Evolutionary conservation across 176 grass and related monocot species (phyloP).

Genomic region (Oryza meridionalis): DNA sequence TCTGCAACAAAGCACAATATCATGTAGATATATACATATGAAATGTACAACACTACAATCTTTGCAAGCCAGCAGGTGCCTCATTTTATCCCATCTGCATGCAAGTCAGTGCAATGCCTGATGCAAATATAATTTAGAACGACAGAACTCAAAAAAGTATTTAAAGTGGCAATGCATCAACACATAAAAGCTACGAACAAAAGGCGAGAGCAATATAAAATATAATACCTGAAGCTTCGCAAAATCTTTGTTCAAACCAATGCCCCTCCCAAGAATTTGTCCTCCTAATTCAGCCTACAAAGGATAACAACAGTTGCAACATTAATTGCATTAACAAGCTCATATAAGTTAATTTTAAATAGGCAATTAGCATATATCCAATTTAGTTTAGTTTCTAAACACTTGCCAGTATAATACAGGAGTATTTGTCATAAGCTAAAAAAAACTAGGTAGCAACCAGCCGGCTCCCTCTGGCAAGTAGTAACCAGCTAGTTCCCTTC

Average conservation of each 20-base stretch:
- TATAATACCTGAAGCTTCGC: conserved; percentile 68
- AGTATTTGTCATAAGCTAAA: background rate
- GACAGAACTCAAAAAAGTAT: background rate
- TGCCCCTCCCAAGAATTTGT: conserved; percentile 62
- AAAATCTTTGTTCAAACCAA: conserved; percentile 58
- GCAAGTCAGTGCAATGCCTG: conserved; percentile 31
- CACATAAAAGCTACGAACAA: background rate
- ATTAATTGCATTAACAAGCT: conserved; percentile 23
- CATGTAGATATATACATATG: background rate
- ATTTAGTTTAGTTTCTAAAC: conserved; percentile 24
- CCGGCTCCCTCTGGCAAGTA: background rate
- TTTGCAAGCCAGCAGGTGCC: conserved; percentile 4
- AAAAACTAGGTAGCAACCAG: conserved; percentile 19
- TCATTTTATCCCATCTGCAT: background rate
- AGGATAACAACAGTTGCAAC: conserved; percentile 21
- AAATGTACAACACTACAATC: background rate
- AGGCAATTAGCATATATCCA: background rate
- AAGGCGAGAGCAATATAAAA: conserved; percentile 20
- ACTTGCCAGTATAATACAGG: background rate
- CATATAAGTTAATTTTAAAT: background rate
- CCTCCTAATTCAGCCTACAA: conserved; percentile 72
- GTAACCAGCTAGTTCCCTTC: conserved; percentile 5
- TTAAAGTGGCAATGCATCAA: background rate
- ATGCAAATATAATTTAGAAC: conserved; percentile 22
- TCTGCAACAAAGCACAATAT: conserved; percentile 13